Evolutionary conservation across 257 asterid genomes (phyloP).

Genomic region (Nicotiana attenuata): DNA sequence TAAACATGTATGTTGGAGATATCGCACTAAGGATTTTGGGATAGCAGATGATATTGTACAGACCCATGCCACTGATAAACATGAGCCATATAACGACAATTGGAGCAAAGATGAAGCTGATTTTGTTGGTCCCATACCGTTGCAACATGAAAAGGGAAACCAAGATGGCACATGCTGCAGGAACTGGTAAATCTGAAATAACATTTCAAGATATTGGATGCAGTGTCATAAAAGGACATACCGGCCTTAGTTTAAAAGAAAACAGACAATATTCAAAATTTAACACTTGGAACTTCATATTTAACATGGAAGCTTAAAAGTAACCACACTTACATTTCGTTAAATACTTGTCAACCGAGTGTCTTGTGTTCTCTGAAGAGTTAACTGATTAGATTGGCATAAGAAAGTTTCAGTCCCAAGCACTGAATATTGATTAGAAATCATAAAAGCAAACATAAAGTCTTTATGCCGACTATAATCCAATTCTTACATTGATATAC

Average conservation of each 20-base stretch:
- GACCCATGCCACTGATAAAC: conserved; percentile 62
- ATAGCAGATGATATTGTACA: conserved; percentile 57
- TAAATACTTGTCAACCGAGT: conserved; percentile 38
- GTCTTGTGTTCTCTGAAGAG: conserved; percentile 46
- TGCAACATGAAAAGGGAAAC: conserved; percentile 88
- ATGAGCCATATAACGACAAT: conserved; percentile 73
- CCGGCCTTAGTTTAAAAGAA: too few species aligned
- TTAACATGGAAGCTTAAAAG: too few species aligned
- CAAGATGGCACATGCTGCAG: conserved; percentile 73
- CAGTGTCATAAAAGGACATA: too few species aligned
- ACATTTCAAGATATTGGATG: not conserved
- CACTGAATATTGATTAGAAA: too few species aligned
- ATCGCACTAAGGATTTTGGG: conserved; percentile 47
- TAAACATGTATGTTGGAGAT: conserved; percentile 73
- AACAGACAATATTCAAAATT: too few species aligned
- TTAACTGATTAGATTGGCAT: conserved; percentile 28
- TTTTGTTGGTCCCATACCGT: conserved; percentile 70
- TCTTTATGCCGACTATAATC: not conserved
- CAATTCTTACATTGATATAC: conserved; percentile 49
- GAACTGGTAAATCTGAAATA: conserved; percentile 70
- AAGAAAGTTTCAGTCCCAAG: too few species aligned
- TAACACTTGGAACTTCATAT: too few species aligned
- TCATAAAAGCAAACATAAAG: not conserved
- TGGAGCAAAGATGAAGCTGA: conserved; percentile 86
- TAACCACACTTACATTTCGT: conserved; percentile 51